Evolutionary conservation across 1,284 basidiomycete species (phyloP), one percentile per base, ranked within the genome.

Genomic region (Xerocomus nothofagi): DNA sequence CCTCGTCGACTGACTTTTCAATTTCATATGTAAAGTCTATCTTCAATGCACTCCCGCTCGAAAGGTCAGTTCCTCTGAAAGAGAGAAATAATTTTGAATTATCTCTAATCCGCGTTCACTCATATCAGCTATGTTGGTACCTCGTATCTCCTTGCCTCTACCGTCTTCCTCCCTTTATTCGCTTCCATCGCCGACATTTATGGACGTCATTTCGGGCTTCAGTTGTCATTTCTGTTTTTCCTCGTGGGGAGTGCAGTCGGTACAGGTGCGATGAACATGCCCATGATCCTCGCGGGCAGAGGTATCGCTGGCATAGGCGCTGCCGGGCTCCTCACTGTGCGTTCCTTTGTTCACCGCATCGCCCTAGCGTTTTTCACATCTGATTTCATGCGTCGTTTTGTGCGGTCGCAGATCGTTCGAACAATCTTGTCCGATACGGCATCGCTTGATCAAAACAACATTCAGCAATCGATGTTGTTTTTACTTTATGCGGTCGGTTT

Each of bases 141-240:
- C 0, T 57, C 72, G 2, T 79, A 80, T 49, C 65, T 79, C 27
- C 65, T 79, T 18, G 74, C 78, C 0, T 77, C 77, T 23, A 78
- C 78, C 6, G 75, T 78, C 31, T 80, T 80, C 57, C 63, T 79
- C 5, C 77, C 77, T 2, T 55, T 80, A 11, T 80, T 77, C 43
- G 78, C 74, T 0, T 75, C 74, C 2, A 52, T 79, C 6, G 72
- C 77, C 7, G 77, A 78, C n/a, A 71, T 73, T 54, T 68, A 68
- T 62, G 78, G 78, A 6, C 71, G 78, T 0, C 72, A 80, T 54
- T 69, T 65, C 53, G 69, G 75, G 6, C 62, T 79, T 31, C 77
- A 80, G 51, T 21, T 73, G 1, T 67, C 74, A 1, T 55, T 80
- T 7, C 14, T 76, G 10, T 60, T 77, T 48, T 79, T 80, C 57